Base-by-base conservation (phyloP, 768 basidiomycete species). In the Dendrothele bispora region DNA sequence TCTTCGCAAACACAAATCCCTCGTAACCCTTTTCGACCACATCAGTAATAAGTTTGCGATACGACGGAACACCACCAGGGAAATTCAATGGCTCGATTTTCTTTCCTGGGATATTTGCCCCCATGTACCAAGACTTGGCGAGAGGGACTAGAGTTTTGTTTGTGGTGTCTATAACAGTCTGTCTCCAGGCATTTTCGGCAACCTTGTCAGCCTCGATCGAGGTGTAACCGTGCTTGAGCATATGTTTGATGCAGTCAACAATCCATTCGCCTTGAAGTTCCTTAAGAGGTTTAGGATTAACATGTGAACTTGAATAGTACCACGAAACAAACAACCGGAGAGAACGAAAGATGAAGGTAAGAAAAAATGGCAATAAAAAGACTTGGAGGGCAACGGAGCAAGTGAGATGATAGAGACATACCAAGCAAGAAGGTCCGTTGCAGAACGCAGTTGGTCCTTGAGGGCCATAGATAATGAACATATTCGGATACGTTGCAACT, bases 211-310 rank as follows among this genome's bases (percentile, higher is more conserved):
- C 37, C 21, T 39, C 15, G 1, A 47, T 47, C 4, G 5, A 20
- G 10, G 46, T 39, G 17, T 39, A 32, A 1, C 48, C 37, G 21
- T 55, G 46, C 12, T 46, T 11, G 7, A 49, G 48, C 49, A 55
- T 55, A 45, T 51, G 20, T 11, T 36, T 38, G 14, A 62, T 46
- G 36, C 55, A 63, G 28, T 61, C 39, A 27, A 55, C 35, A 34
- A 63, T 55, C 62, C 62, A 63, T 29, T 55, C 48, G 10, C 58
- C 51, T 56, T 63, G 60, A 18, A 58, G 36, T 50, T 63, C 60
- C 62, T 63, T 21, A 28, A 4, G 21, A 21, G 8, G 24, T 11
- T 17, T 32, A 44, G 15, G 18, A 10, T 24, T 20, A 34, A 17
- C 3, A 44, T n/a, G 11, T 27, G 26, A 30, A 29, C n/a, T n/a